Evolutionary conservation across 805 yeast species (phyloP).

Genomic region (Zygoascus tannicola): DNA sequence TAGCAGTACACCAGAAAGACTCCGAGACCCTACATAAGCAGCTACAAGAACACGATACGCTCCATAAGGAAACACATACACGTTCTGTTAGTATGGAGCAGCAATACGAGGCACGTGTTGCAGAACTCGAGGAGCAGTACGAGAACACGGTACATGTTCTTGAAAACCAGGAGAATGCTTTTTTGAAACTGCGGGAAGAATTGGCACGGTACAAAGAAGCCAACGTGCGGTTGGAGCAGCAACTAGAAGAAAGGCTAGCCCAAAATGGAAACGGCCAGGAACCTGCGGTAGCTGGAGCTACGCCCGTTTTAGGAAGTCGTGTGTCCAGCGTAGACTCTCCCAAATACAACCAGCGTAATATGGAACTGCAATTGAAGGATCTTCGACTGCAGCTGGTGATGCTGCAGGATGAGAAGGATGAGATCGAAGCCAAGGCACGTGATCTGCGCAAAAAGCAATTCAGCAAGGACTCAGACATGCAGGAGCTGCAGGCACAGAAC

Average conservation of each 20-base stretch:
- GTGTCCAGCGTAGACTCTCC: background rate
- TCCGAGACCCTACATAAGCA: background rate
- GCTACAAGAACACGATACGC: constrained; percentile 9
- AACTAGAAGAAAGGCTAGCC: constrained; percentile 59
- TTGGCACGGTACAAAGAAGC: constrained; percentile 48
- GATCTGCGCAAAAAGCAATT: constrained; percentile 27
- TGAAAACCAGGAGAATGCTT: constrained; percentile 64
- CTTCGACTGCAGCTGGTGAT: constrained; percentile 77
- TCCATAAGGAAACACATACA: background rate
- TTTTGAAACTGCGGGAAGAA: constrained; percentile 66
- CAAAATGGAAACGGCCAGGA: constrained; percentile 28
- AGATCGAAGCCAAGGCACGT: constrained; percentile 32
- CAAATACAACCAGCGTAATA: constrained; percentile 37
- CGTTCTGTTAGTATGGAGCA: background rate
- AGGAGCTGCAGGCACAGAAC: constrained; percentile 11
- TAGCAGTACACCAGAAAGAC: constrained; percentile 3
- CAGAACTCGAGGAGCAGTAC: constrained; percentile 53
- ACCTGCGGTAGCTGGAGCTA: background rate
- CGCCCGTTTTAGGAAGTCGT: background rate
- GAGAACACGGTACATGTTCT: constrained; percentile 63
- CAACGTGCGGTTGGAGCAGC: constrained; percentile 48
- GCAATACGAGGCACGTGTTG: constrained; percentile 7
- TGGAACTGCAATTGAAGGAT: constrained; percentile 67
- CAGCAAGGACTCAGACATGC: constrained; percentile 17
- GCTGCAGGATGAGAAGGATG: constrained; percentile 75